phyloP scores from a whole-genome alignment of 1,139 yeast genomes.

The Suhomyces choctaworum region DNA sequence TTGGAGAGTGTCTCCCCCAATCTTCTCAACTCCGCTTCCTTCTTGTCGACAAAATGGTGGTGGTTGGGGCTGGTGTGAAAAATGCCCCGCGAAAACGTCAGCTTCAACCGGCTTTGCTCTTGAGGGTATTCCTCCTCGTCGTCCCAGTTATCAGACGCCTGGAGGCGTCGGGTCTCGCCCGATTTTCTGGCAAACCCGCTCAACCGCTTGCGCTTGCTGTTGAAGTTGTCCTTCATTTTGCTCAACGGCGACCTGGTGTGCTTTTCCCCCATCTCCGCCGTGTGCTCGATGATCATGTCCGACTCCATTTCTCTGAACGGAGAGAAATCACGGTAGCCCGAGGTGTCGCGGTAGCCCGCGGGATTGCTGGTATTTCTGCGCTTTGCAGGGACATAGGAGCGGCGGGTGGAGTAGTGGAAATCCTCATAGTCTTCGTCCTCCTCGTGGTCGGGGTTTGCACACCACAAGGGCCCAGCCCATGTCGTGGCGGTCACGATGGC shows the following conservation, averaged over 20 bases:
- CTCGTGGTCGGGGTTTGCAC: slow-evolving; percentile 38
- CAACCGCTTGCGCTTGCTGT: slow-evolving; percentile 7
- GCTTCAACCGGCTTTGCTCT: neutral
- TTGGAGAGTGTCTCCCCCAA: slow-evolving; percentile 32
- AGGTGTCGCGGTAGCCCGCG: slow-evolving; percentile 1
- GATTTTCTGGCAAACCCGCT: slow-evolving; percentile 6
- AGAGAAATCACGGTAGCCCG: slow-evolving; percentile 6
- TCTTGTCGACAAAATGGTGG: slow-evolving; percentile 7
- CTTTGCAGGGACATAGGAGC: slow-evolving; percentile 2
- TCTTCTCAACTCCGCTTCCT: slow-evolving; percentile 32
- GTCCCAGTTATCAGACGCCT: slow-evolving; percentile 3
- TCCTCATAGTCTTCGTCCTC: slow-evolving; percentile 24
- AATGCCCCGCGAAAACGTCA: slow-evolving; percentile 8
- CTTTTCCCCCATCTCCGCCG: neutral
- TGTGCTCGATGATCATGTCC: slow-evolving; percentile 2
- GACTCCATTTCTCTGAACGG: slow-evolving; percentile 9
- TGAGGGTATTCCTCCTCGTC: slow-evolving; percentile 2
- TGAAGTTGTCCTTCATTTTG: slow-evolving; percentile 6
- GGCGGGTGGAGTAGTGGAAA: slow-evolving; percentile 3
- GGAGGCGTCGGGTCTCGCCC: neutral
- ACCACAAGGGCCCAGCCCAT: slow-evolving; percentile 49
- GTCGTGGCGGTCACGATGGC: slow-evolving; percentile 24
- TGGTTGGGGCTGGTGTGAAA: slow-evolving; percentile 11
- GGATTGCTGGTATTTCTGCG: slow-evolving; percentile 5
- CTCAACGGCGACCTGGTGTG: slow-evolving; percentile 1